Percentiles rank a stretch among this genome's conserved stretches.
Evolutionary conservation across 495 filamentous ascomycete species (phyloP).

Genomic region (Annulohypoxylon maeteangense): DNA sequence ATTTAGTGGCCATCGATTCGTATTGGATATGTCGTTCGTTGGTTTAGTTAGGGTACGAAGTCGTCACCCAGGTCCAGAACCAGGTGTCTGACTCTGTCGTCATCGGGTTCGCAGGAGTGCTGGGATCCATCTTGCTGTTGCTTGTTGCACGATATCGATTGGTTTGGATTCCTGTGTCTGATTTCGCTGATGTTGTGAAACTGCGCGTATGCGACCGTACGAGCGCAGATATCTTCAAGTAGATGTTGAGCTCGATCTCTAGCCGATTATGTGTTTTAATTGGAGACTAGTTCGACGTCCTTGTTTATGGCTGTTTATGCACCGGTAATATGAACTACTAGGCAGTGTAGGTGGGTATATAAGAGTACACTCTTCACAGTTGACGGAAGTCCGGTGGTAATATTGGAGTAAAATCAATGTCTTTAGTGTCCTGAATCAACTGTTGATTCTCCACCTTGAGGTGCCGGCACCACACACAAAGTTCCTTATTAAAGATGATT

Average conservation of each 20-base stretch:
- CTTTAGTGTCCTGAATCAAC: not conserved
- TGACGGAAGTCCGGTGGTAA: constrained; percentile 28
- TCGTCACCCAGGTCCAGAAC: constrained; percentile 42
- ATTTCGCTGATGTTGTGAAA: not conserved
- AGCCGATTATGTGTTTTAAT: not conserved
- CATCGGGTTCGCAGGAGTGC: constrained; percentile 18
- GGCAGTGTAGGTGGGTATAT: not conserved
- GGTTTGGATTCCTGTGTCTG: not conserved
- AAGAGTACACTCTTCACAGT: not conserved
- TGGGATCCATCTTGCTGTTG: constrained; percentile 31
- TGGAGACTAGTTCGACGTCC: not conserved
- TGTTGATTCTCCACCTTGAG: not conserved
- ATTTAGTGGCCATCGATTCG: not conserved
- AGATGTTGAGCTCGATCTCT: not conserved
- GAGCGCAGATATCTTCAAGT: not conserved
- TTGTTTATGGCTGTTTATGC: constrained; percentile 8
- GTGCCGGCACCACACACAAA: not conserved
- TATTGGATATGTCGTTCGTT: not conserved
- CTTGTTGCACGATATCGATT: not conserved
- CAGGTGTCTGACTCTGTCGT: constrained; percentile 34
- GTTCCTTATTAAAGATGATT: not conserved
- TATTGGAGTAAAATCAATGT: constrained; percentile 16
- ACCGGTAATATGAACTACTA: constrained; percentile 3
- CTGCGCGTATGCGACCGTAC: constrained; percentile 2
- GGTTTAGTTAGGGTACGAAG: constrained; percentile 36